Conservation (phyloP, 2,329 filamentous ascomycete genomes). For the Cladorrhinum sp. region DNA sequence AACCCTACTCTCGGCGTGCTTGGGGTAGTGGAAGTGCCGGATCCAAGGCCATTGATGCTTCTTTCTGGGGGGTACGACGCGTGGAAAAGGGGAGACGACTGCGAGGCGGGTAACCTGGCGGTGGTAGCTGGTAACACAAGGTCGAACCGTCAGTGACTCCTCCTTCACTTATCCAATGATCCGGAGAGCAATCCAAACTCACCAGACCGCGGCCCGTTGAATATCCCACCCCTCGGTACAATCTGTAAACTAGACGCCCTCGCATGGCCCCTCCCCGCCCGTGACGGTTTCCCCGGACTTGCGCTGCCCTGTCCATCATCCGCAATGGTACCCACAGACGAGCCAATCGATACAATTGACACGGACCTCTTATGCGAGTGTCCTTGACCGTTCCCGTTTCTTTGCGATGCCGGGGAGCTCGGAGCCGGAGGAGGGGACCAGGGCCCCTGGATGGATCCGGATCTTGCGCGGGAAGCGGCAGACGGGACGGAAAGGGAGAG, state of each 20-base stretch:
- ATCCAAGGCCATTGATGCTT: conserved; percentile 38
- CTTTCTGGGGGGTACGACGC: conserved; percentile 53
- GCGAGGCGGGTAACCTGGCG: conserved; percentile 43
- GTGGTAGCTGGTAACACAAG: conserved; percentile 33
- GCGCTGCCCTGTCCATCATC: conserved; percentile 42
- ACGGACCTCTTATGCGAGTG: conserved; percentile 71
- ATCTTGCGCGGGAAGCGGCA: conserved; percentile 40
- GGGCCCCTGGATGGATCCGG: conserved; percentile 48
- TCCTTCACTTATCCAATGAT: conserved; percentile 15
- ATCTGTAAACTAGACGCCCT: conserved; percentile 82
- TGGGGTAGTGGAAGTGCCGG: conserved; percentile 43
- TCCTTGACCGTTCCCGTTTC: conserved; percentile 30
- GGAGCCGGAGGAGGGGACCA: conserved; percentile 28
- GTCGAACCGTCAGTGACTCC: conserved; percentile 11
- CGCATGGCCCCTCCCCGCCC: conserved; percentile 63
- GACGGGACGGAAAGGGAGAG: conserved; percentile 60
- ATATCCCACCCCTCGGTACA: conserved; percentile 45
- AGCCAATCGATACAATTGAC: conserved; percentile 77
- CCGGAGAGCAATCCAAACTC: conserved; percentile 22
- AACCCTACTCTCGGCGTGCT: conserved; percentile 41
- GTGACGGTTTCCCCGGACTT: conserved; percentile 40
- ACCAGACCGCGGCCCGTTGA: conserved; percentile 44
- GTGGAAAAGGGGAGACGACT: conserved; percentile 51
- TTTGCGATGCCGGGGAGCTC: conserved; percentile 1
- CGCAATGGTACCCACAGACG: conserved; percentile 41